Evolutionary conservation across 2,329 filamentous ascomycete genomes (phyloP), one percentile per base, ranked within the genome.

Genomic region (Ophiocordyceps camponoti-floridani): DNA sequence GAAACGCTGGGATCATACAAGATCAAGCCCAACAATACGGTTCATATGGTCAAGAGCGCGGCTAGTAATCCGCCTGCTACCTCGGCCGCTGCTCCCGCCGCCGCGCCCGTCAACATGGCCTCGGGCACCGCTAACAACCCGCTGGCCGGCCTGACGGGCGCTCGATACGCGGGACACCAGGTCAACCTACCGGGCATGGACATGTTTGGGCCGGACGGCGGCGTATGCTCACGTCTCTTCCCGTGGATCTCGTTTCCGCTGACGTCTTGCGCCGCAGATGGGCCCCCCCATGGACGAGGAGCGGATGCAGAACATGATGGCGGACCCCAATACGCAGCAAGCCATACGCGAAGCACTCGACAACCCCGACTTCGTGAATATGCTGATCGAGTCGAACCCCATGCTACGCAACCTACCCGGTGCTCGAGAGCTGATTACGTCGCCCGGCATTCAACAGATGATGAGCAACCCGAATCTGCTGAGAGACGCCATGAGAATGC

Each of bases 41-140:
- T 98, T 53, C 91, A 98, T 62, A 75, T 98, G 55, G 91, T 98
- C 56, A 95, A 94, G 70, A 93, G 87, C 59, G 89, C 91, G 41
- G 84, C 84, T 48, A 95, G 88, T 72, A 94, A 93, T 56, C 69
- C 72, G 40, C 54, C 70, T 41, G 58, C 66, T 14, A 57, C 66
- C 23, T 55, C 64, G 27, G 55, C 68, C 9, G 57, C n/a, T n/a
- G n/a, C n/a, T n/a, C n/a, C 68, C 1, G 60, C 67, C 28, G 66
- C 73, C 4, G 68, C 75, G 1, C 70, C 77, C 40, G 77, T 79
- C 53, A 89, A 86, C 63, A 84, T 93, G 69, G 82, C 84, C 16
- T 79, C 85, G 30, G 84, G 84, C 41, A 73, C 83, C 50, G 84
- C 84, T 23, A 91, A 91, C 64, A 93, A 96, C 59, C 84, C 87